A percentile compares a stretch with the other conserved stretches of the same genome.
phyloP scores from a whole-genome alignment of 306 rosid species.

The Ormosia emarginata region DNA sequence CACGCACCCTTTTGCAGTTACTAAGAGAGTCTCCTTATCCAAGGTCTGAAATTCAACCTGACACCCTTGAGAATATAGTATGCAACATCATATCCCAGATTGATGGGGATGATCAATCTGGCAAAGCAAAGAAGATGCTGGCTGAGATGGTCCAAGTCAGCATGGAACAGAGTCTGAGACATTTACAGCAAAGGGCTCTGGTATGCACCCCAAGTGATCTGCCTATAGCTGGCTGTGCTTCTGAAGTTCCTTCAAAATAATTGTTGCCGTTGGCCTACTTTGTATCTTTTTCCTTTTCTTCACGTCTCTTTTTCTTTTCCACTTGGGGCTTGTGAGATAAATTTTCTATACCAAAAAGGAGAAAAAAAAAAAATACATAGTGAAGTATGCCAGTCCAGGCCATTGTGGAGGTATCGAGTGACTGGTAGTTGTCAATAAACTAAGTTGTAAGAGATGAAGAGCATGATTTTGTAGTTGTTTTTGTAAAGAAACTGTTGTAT shows the following conservation, averaged over 20 bases:
- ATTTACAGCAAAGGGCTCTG: conserved; percentile 89
- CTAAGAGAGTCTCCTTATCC: conserved; percentile 86
- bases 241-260: conserved; percentile 84
- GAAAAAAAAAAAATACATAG: conserved; percentile 18
- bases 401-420: conserved; percentile 64
- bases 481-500: conserved; percentile 57
- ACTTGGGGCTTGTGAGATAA: conserved; percentile 45
- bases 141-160: conserved; percentile 99
- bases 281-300: background rate
- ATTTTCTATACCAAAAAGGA: conserved; percentile 20
- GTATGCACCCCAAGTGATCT: conserved; percentile 87
- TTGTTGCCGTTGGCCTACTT: conserved; percentile 17
- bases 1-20: conserved; percentile 62
- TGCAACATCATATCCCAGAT: conserved; percentile 90
- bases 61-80: conserved; percentile 89
- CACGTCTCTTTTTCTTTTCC: background rate
- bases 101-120: conserved; percentile 84
- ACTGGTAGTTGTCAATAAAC: conserved; percentile 83
- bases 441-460: conserved; percentile 31
- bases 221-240: conserved; percentile 61
- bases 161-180: conserved; percentile 96
- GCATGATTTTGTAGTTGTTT: conserved; percentile 39
- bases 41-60: conserved; percentile 76
- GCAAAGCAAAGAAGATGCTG: conserved; percentile 92
- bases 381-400: conserved; percentile 93